phyloP scores from a whole-genome alignment of 164 flowering plant species.

The Echeveria elegans region DNA sequence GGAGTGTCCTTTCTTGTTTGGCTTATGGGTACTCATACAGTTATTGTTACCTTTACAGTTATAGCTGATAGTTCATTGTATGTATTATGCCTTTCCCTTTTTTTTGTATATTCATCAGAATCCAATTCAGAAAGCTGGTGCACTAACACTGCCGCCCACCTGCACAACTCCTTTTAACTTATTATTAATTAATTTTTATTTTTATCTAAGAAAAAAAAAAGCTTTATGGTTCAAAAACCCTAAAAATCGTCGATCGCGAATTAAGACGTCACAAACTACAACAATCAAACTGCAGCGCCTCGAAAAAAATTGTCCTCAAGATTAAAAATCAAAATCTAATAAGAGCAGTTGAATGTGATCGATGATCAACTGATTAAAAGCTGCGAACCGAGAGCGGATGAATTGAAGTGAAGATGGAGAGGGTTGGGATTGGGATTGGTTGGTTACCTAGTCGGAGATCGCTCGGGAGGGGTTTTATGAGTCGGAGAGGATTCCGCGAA shows the following conservation, averaged over 20 bases:
- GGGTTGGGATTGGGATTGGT: too few species aligned
- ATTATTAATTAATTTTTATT: not conserved
- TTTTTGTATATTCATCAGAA: too few species aligned
- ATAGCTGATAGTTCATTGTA: not conserved
- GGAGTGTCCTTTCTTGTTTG: not conserved
- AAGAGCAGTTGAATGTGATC: not conserved
- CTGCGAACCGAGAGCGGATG: too few species aligned
- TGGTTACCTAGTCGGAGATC: not conserved
- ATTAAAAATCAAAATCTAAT: too few species aligned
- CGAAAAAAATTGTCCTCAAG: too few species aligned
- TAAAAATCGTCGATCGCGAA: too few species aligned
- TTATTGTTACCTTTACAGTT: not conserved
- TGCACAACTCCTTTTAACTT: not conserved
- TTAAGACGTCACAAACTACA: too few species aligned
- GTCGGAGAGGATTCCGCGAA: not conserved
- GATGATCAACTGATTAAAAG: not conserved
- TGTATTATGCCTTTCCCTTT: too few species aligned
- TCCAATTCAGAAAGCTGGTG: constrained; percentile 1
- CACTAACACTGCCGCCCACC: not conserved
- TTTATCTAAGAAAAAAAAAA: too few species aligned
- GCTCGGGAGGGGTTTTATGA: not conserved
- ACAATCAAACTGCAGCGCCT: too few species aligned
- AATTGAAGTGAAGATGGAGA: too few species aligned
- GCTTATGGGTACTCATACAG: not conserved
- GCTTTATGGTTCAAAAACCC: too few species aligned